Evolutionary conservation across 495 filamentous ascomycete genomes (phyloP).

Genomic region (Massariosphaeria phaeospora): DNA sequence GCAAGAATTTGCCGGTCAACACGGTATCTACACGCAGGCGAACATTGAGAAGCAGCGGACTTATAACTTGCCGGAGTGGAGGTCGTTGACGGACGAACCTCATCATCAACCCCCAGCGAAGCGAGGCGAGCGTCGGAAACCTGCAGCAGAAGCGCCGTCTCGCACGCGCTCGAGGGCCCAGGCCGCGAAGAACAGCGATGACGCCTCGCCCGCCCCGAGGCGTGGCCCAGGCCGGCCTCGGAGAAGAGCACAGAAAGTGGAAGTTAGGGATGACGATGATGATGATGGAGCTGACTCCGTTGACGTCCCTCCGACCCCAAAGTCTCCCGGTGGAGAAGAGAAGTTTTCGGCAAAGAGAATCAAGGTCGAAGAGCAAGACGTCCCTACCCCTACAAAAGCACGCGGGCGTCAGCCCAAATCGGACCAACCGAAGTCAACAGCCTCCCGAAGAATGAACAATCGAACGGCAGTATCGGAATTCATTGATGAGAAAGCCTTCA

Average conservation of each 20-base stretch:
- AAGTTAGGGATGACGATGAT: conserved; percentile 20
- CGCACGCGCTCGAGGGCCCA: conserved; percentile 26
- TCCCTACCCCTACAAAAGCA: conserved; percentile 27
- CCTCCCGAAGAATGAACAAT: conserved; percentile 73
- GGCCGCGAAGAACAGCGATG: conserved; percentile 10
- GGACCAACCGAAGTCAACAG: conserved; percentile 38
- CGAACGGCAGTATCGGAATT: conserved; percentile 64
- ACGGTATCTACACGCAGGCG: conserved; percentile 90
- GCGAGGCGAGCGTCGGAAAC: conserved; percentile 76
- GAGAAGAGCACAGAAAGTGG: conserved; percentile 4
- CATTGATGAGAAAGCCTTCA: conserved; percentile 81
- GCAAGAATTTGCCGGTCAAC: conserved; percentile 91
- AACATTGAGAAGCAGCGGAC: conserved; percentile 93
- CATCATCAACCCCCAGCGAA: conserved; percentile 95
- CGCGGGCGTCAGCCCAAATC: conserved; percentile 20
- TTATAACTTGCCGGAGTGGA: conserved; percentile 96
- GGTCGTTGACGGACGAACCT: conserved; percentile 80
- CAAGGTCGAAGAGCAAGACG: conserved; percentile 28
- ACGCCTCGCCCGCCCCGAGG: conserved; percentile 12
- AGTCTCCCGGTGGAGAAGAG: conserved; percentile 18
- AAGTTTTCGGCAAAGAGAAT: conserved; percentile 49
- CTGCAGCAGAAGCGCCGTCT: conserved; percentile 54
- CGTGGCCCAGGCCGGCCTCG: conserved; percentile 29
- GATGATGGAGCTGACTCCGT: conserved; percentile 14
- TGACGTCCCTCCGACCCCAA: conserved; percentile 29